Conservation (phyloP, 305 asterid species). For the Fraxinus ornus region DNA sequence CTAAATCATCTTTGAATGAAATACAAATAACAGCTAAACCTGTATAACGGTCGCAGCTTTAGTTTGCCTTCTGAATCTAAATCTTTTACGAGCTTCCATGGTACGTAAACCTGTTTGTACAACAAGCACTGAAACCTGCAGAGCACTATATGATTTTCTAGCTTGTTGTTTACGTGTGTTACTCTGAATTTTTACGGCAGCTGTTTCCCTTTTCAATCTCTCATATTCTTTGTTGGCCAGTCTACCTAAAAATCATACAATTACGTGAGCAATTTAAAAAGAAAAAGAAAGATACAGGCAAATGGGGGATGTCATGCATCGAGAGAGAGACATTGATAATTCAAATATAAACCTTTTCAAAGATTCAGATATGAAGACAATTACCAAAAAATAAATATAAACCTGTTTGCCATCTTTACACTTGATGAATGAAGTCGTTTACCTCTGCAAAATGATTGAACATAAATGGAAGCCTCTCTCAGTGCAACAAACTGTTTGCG, state of each 20-base stretch:
- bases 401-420: constrained; percentile 6
- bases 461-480: constrained; percentile 57
- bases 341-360: constrained; percentile 13
- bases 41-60: constrained; percentile 83
- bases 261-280: constrained; percentile 17
- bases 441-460: constrained; percentile 94
- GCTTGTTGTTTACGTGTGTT: constrained; percentile 54
- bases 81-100: constrained; percentile 65
- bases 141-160: constrained; percentile 56
- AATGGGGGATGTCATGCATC: constrained; percentile 1
- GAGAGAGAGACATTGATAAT: not conserved
- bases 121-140: constrained; percentile 59
- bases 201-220: constrained; percentile 69
- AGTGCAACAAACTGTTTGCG: constrained; percentile 63
- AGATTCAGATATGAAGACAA: not conserved
- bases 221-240: constrained; percentile 67
- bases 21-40: constrained; percentile 39
- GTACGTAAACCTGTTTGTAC: constrained; percentile 82
- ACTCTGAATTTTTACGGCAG: constrained; percentile 77
- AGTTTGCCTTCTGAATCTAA: constrained; percentile 64
- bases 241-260: constrained; percentile 56
- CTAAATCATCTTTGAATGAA: constrained; percentile 22
- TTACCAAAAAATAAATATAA: constrained; percentile 4
- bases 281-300: constrained; percentile 8
- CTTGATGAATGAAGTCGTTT: constrained; percentile 23